These are phyloP conservation scores for Curvularia eragrostidis DNA, from an alignment of 2,329 filamentous ascomycete genomes.

Conservation along the genomic window DNA sequence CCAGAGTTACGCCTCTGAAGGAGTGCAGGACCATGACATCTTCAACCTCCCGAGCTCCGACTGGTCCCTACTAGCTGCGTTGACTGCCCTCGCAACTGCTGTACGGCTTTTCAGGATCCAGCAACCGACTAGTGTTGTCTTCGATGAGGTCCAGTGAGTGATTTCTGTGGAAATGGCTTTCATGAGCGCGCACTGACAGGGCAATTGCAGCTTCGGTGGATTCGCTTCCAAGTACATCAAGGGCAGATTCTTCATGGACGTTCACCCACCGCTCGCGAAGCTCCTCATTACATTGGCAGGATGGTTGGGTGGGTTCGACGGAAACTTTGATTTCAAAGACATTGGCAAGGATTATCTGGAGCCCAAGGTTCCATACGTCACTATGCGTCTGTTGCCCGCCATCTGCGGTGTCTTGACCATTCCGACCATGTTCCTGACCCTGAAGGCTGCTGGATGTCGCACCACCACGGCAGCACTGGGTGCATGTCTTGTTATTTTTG, in stretches of 20 bases:
- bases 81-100: slow-evolving; percentile 77
- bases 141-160: slow-evolving; percentile 97
- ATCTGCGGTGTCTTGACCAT: slow-evolving; percentile 87
- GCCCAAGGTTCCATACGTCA: slow-evolving; percentile 92
- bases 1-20: slow-evolving; percentile 74
- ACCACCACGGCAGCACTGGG: slow-evolving; percentile 85
- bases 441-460: slow-evolving; percentile 89
- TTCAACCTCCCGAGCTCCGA: slow-evolving; percentile 84
- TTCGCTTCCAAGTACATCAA: slow-evolving; percentile 99
- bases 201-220: slow-evolving; percentile 78
- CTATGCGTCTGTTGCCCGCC: slow-evolving; percentile 94
- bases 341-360: slow-evolving; percentile 99
- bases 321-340: slow-evolving; percentile 98
- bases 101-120: slow-evolving; percentile 96
- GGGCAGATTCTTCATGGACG: slow-evolving; percentile 99
- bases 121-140: slow-evolving; percentile 94
- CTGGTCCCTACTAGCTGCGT: slow-evolving; percentile 74
- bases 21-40: slow-evolving; percentile 88
- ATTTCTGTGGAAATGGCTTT: background rate
- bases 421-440: slow-evolving; percentile 90
- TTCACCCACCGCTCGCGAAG: slow-evolving; percentile 97
- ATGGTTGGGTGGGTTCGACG: slow-evolving; percentile 93
- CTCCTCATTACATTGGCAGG: slow-evolving; percentile 94
- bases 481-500: slow-evolving; percentile 86
- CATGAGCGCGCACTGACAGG: slow-evolving; percentile 28